Evolutionary conservation across 1,139 yeast genomes (phyloP).

Genomic region (Candida sp.): DNA sequence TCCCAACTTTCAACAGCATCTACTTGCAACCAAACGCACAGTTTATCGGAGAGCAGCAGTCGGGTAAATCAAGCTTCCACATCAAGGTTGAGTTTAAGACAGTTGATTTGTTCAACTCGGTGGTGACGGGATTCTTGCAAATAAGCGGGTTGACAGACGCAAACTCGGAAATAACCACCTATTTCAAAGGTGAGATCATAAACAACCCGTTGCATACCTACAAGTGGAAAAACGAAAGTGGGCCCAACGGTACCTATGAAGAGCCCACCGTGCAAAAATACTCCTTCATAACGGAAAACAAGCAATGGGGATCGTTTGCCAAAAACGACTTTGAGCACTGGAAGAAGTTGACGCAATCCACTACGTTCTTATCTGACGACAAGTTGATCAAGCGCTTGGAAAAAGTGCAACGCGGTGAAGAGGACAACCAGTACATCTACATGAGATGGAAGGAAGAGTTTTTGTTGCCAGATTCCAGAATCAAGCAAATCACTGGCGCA

Average conservation of each 20-base stretch:
- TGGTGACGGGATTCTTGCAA: conserved; percentile 77
- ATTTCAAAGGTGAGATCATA: conserved; percentile 86
- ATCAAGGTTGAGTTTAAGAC: conserved; percentile 74
- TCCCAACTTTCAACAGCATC: conserved; percentile 28
- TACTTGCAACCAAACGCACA: conserved; percentile 66
- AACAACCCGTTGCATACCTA: conserved; percentile 48
- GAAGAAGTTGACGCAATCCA: conserved; percentile 68
- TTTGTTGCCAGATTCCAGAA: conserved; percentile 77
- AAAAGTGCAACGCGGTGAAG: conserved; percentile 33
- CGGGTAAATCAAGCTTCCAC: conserved; percentile 69
- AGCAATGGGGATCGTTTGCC: conserved; percentile 63
- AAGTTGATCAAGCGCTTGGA: conserved; percentile 30
- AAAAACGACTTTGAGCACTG: conserved; percentile 85
- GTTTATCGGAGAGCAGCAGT: conserved; percentile 74
- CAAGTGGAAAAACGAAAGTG: conserved; percentile 9
- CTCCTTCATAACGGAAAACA: conserved; percentile 46
- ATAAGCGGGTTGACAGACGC: conserved; percentile 81
- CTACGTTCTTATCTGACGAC: conserved; percentile 23
- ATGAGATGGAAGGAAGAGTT: conserved; percentile 98
- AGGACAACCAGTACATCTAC: conserved; percentile 53
- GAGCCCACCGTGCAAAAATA: conserved; percentile 23
- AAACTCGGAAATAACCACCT: conserved; percentile 82
- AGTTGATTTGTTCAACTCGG: conserved; percentile 65
- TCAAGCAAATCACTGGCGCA: conserved; percentile 76
- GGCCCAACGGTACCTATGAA: conserved; percentile 16